These are phyloP conservation scores for Brasilioporus rufonigricans DNA, from an alignment of 768 basidiomycete genomes.

Conservation along the genomic window DNA sequence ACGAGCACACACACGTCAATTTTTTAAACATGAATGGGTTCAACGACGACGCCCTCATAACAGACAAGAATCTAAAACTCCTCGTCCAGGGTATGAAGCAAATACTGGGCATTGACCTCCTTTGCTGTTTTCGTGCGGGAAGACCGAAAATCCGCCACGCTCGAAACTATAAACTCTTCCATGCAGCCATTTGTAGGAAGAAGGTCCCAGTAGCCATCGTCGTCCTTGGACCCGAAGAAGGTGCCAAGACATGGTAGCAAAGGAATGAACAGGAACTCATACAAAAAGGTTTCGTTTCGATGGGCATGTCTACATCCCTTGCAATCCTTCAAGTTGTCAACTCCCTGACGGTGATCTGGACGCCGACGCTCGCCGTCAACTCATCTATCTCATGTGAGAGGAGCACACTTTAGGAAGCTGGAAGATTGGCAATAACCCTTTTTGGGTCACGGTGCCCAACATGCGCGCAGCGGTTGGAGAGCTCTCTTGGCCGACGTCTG, in stretches of 20 bases:
- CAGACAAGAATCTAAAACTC: constrained; percentile 14
- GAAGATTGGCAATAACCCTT: constrained; percentile 5
- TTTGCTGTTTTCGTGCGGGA: constrained; percentile 30
- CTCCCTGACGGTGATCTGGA: neutral
- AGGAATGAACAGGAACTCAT: constrained; percentile 21
- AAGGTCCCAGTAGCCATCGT: constrained; percentile 31
- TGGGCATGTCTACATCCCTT: constrained; percentile 26
- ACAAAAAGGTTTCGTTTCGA: constrained; percentile 24
- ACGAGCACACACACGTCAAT: constrained; percentile 14
- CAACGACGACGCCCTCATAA: constrained; percentile 14
- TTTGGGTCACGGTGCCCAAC: constrained; percentile 15
- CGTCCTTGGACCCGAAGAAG: constrained; percentile 33
- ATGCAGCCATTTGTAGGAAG: constrained; percentile 28
- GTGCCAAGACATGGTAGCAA: constrained; percentile 25
- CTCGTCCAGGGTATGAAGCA: constrained; percentile 14
- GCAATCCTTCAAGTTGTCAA: constrained; percentile 1
- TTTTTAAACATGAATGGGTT: constrained; percentile 15
- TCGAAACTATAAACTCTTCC: constrained; percentile 31
- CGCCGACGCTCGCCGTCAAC: neutral
- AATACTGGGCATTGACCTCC: constrained; percentile 23
- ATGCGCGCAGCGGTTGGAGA: constrained; percentile 18
- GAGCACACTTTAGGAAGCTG: constrained; percentile 11
- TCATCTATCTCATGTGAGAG: constrained; percentile 11
- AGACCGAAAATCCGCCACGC: constrained; percentile 18
- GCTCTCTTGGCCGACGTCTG: constrained; percentile 18